phyloP scores from a whole-genome alignment of 2,329 filamentous ascomycete genomes.

The Fusarium dimerum region DNA sequence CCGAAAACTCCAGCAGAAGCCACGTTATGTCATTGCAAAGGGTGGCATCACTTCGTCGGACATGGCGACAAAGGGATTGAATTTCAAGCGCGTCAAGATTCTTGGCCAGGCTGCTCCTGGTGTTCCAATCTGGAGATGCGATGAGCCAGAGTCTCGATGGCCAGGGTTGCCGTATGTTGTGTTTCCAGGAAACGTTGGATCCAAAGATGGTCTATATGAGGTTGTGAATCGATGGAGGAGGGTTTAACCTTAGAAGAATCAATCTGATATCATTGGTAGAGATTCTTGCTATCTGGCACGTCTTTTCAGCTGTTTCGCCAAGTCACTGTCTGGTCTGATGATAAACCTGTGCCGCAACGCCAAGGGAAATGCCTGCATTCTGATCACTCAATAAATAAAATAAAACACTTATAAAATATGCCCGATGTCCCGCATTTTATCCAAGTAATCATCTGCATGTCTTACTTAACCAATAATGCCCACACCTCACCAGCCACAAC shows the following conservation, averaged over 20 bases:
- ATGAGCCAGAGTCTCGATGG: constrained; percentile 53
- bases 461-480: too few species aligned
- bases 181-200: constrained; percentile 23
- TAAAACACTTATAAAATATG: too few species aligned
- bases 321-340: too few species aligned
- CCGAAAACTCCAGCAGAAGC: constrained; percentile 45
- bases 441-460: too few species aligned
- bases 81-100: constrained; percentile 53
- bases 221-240: constrained; percentile 16
- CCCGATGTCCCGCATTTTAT: too few species aligned
- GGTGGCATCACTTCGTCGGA: constrained; percentile 62
- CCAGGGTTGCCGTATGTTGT: constrained; percentile 49
- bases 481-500: too few species aligned
- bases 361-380: too few species aligned
- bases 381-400: too few species aligned
- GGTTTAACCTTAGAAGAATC: neutral
- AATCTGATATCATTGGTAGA: too few species aligned
- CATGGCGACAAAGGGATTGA: constrained; percentile 57
- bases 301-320: too few species aligned
- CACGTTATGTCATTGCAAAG: constrained; percentile 59
- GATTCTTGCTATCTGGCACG: too few species aligned
- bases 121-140: constrained; percentile 60
- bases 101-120: constrained; percentile 59
- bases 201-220: constrained; percentile 16
- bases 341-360: too few species aligned